Evolutionary conservation across 805 yeast genomes (phyloP), one percentile per base, ranked within the genome.

Genomic region (Teunomyces pallodes): DNA sequence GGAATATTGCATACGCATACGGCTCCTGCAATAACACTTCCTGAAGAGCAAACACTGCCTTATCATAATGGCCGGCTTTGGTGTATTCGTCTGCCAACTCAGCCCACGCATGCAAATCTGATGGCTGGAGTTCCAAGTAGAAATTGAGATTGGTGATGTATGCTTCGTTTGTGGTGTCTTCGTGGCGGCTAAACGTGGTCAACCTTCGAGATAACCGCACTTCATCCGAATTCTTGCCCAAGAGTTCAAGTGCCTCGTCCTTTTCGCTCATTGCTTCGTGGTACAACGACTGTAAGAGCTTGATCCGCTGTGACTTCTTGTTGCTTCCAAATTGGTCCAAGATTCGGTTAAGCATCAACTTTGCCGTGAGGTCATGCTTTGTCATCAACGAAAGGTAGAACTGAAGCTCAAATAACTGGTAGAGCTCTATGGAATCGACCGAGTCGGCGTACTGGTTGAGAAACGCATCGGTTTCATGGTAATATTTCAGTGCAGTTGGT

Each of bases 41-140:
- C 59, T 87, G 82, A 26, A 79, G 75, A 47, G 88, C 75, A 61
- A 76, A 81, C 5, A 86, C 75, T 0, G 94, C 84, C 56, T 83
- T 82, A 31, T 81, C 84, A 54, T 78, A 83, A 58, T 83, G 82
- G 1, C 90, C 90, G 7, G 76, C 51, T 10, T 69, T 62, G 20
- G 65, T 65, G 61, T 92, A 92, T n/a, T 78, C 70, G 32, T 81
- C 80, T 3, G 83, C 86, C 47, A 90, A 71, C 64, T 88, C 96
- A 42, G 82, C 75, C 96, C 96, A 90, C 2, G 86, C 70, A 53
- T 86, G 83, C 2, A 80, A 70, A 64, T 94, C 98, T 16, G 84
- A 63, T 1, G 97, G 96, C 55, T 79, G 82, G 44, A 76, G 67
- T 46, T 83, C 84, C 45, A 88, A 65, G 54, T 76, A 80, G 31